Evolutionary conservation across 2,329 filamentous ascomycete genomes (phyloP).

Genomic region (Cordyceps cateniannulata): DNA sequence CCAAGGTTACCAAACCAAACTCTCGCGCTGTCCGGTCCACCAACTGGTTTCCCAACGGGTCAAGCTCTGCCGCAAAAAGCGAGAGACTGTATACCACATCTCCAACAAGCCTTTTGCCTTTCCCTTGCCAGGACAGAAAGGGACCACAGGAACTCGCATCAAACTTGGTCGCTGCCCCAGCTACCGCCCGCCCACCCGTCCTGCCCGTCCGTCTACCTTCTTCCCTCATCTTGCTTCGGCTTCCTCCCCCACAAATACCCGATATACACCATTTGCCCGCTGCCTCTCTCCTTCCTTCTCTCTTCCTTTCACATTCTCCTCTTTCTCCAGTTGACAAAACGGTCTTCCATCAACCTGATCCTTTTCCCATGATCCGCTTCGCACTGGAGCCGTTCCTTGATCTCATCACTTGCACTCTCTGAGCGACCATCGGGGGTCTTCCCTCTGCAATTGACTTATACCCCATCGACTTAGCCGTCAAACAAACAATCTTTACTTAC

Average conservation of each 20-base stretch:
- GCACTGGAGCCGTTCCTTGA: background rate
- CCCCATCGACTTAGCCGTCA: background rate
- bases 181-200: background rate
- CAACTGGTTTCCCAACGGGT: no score
- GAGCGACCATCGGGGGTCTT: background rate
- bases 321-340: background rate
- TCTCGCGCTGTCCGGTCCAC: no score
- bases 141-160: no score
- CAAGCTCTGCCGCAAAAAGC: no score
- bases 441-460: constrained; percentile 1
- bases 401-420: background rate
- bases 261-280: constrained; percentile 6
- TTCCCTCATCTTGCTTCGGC: background rate
- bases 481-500: background rate
- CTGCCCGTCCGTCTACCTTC: background rate
- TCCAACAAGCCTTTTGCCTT: no score
- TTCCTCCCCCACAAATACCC: constrained; percentile 12
- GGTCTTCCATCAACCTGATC: background rate
- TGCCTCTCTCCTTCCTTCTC: background rate
- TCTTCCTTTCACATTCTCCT: background rate
- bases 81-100: no score
- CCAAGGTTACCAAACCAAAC: no score
- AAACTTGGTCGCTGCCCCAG: constrained; percentile 7
- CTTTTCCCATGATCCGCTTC: background rate
- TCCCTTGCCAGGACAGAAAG: no score